phyloP scores from a whole-genome alignment of 176 grass and related monocot genomes.

The Bothriochloa decipiens region DNA sequence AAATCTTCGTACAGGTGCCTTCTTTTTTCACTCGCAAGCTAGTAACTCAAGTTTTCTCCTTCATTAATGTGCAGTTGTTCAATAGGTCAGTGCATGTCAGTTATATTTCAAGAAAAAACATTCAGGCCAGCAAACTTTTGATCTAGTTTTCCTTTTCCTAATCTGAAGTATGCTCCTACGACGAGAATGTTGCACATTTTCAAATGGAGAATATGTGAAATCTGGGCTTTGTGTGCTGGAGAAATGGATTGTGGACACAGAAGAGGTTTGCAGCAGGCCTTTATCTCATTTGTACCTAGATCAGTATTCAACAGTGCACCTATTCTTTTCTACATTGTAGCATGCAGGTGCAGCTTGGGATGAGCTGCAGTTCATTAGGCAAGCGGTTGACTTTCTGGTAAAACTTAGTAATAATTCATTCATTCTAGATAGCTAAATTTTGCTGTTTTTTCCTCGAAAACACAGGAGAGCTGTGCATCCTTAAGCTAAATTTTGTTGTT shows the following conservation, averaged over 20 bases:
- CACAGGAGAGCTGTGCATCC: too few relatives aligned
- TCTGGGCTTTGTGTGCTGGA: slow-evolving; percentile 83
- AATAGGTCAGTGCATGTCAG: slow-evolving; percentile 61
- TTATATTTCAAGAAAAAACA: slow-evolving; percentile 24
- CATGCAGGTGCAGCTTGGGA: slow-evolving; percentile 81
- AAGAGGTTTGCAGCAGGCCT: slow-evolving; percentile 56
- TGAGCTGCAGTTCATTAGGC: slow-evolving; percentile 88
- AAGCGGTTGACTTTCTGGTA: slow-evolving; percentile 93
- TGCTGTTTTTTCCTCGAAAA: too few relatives aligned
- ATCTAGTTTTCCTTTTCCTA: slow-evolving; percentile 29
- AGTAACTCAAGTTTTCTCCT: slow-evolving; percentile 90
- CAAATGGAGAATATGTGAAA: slow-evolving; percentile 94
- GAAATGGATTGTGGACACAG: slow-evolving; percentile 81
- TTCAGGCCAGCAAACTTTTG: slow-evolving; percentile 20
- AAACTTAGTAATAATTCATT: slow-evolving; percentile 25
- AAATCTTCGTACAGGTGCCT: slow-evolving; percentile 68
- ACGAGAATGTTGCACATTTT: slow-evolving; percentile 94
- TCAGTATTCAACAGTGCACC: neutral
- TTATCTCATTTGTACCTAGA: slow-evolving; percentile 35
- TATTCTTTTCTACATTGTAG: slow-evolving; percentile 57
- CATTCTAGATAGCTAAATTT: neutral
- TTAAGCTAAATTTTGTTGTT: neutral
- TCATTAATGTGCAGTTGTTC: slow-evolving; percentile 90
- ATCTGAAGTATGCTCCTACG: slow-evolving; percentile 71
- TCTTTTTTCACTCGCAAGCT: slow-evolving; percentile 91